Evolutionary conservation across 352 stramenopile genomes (phyloP).

Genomic region (Phytopythium kandeliae): DNA sequence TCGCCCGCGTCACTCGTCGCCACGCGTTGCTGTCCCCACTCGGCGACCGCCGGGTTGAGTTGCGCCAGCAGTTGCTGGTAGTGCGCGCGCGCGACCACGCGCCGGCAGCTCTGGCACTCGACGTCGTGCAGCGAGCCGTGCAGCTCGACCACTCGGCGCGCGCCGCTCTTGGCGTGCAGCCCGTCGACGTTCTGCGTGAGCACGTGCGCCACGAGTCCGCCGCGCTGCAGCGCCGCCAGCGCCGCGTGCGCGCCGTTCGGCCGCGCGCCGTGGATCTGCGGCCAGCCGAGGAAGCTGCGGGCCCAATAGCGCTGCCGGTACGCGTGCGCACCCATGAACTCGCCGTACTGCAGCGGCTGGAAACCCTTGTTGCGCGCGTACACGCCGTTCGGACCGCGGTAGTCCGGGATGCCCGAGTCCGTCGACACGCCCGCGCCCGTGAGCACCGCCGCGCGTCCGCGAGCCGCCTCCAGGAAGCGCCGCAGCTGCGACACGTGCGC

Average conservation of each 20-base stretch:
- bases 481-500: constrained; percentile 32
- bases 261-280: constrained; percentile 67
- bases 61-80: constrained; percentile 84
- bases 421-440: constrained; percentile 96
- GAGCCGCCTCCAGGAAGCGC: constrained; percentile 45
- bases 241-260: constrained; percentile 90
- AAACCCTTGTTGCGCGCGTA: constrained; percentile 93
- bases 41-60: constrained; percentile 69
- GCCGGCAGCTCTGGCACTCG: constrained; percentile 70
- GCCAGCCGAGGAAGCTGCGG: constrained; percentile 87
- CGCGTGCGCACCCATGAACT: constrained; percentile 72
- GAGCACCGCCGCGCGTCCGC: constrained; percentile 68
- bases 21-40: constrained; percentile 30
- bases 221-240: constrained; percentile 74
- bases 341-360: constrained; percentile 94
- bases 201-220: constrained; percentile 46
- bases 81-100: constrained; percentile 55
- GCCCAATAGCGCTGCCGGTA: constrained; percentile 92
- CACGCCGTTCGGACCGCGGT: constrained; percentile 91
- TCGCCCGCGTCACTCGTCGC: constrained; percentile 32
- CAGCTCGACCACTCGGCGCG: constrained; percentile 89
- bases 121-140: constrained; percentile 92
- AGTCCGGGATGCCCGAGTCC: constrained; percentile 97
- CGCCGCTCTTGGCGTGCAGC: constrained; percentile 90
- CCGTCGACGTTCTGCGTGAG: constrained; percentile 98